Evolutionary conservation across 2,329 filamentous ascomycete species (phyloP).

Genomic region (Colletotrichum ledebouriae): DNA sequence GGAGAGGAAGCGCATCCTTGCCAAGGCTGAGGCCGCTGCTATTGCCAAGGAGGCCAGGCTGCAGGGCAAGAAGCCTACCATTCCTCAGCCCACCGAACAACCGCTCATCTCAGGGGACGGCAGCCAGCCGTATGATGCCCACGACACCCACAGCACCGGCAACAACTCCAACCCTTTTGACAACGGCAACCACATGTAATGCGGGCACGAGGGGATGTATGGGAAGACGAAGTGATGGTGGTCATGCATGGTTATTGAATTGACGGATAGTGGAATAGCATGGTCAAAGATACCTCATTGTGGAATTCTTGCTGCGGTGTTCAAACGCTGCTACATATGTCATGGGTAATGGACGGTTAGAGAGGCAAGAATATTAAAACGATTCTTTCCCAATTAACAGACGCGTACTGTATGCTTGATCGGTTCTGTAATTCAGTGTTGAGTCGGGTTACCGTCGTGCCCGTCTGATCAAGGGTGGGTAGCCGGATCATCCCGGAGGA

Average conservation of each 20-base stretch:
- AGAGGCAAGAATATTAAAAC: conserved; percentile 15
- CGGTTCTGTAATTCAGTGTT: conserved; percentile 4
- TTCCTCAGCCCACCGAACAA: conserved; percentile 21
- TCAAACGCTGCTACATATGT: conserved; percentile 7
- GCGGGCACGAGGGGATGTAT: background rate
- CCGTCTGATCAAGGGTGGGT: conserved; percentile 9
- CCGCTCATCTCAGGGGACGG: conserved; percentile 33
- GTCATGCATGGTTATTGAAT: background rate
- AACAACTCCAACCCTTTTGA: conserved; percentile 35
- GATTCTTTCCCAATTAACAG: background rate
- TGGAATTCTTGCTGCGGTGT: conserved; percentile 20
- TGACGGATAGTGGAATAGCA: conserved; percentile 7
- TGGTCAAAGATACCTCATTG: conserved; percentile 30
- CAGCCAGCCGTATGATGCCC: conserved; percentile 30
- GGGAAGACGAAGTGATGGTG: conserved; percentile 2
- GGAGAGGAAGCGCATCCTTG: conserved; percentile 58
- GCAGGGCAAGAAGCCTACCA: conserved; percentile 55
- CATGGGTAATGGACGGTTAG: conserved; percentile 26
- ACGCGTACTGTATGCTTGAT: background rate
- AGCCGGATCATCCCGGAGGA: conserved; percentile 16
- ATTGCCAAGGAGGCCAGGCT: conserved; percentile 60
- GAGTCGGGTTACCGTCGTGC: conserved; percentile 7
- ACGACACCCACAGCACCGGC: conserved; percentile 10
- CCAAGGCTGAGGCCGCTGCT: conserved; percentile 64
- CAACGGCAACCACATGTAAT: conserved; percentile 33